These are phyloP conservation scores for Cordyceps javanica DNA, from an alignment of 2,329 filamentous ascomycete species.

Conservation along the genomic window DNA sequence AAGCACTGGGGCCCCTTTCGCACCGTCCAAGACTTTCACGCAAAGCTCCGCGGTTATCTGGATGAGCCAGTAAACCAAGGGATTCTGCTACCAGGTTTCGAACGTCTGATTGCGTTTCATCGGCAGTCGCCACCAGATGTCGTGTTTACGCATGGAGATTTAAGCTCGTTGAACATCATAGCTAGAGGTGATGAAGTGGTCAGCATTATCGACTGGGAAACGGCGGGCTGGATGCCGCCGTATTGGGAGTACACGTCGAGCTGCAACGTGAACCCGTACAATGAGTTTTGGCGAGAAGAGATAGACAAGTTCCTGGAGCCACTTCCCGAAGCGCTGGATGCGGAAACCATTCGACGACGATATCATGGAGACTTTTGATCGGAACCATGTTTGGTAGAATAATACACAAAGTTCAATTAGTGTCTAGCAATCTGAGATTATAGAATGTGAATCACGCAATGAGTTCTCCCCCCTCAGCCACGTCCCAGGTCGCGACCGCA, in stretches of 20 bases:
- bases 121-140: background rate
- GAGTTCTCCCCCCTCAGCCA: too few species aligned
- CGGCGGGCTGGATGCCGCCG: background rate
- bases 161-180: background rate
- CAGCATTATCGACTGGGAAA: background rate
- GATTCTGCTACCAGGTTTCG: background rate
- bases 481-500: too few species aligned
- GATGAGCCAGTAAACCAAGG: conserved; percentile 1
- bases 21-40: background rate
- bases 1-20: background rate
- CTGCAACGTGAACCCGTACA: background rate
- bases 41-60: background rate
- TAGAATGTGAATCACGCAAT: too few species aligned
- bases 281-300: background rate
- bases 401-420: too few species aligned
- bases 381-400: too few species aligned
- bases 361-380: background rate
- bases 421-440: too few species aligned
- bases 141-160: background rate
- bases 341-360: background rate
- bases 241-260: background rate
- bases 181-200: background rate
- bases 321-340: background rate
- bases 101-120: background rate
- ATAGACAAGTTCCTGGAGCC: background rate